These are phyloP conservation scores for Mycena filopes DNA, from an alignment of 768 basidiomycete genomes.

Conservation along the genomic window DNA sequence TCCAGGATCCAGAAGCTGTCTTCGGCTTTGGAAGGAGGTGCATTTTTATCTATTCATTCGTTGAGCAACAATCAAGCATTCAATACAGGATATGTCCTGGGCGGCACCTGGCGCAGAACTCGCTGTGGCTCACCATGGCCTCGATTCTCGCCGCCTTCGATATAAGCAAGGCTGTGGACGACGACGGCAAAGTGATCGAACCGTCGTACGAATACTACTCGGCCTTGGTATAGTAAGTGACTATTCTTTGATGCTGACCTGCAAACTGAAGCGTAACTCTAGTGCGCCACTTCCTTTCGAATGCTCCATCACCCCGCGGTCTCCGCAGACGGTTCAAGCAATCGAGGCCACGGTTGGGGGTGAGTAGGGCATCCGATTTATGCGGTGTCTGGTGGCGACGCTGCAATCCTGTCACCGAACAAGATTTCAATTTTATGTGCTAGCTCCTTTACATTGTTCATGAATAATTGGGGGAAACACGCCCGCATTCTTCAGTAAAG, in stretches of 20 bases:
- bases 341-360: neutral
- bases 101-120: slow-evolving; percentile 44
- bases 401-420: too few species aligned
- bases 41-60: neutral
- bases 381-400: too few species aligned
- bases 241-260: too few species aligned
- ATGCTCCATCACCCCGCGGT: slow-evolving; percentile 3
- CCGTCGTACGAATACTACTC: slow-evolving; percentile 30
- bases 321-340: neutral
- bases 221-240: neutral
- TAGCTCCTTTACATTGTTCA: too few species aligned
- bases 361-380: too few species aligned
- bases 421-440: too few species aligned
- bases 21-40: slow-evolving; percentile 51
- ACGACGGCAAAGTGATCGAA: slow-evolving; percentile 48
- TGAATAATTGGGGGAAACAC: too few species aligned
- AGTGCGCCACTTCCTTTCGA: neutral
- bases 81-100: slow-evolving; percentile 29
- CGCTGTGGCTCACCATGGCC: slow-evolving; percentile 49
- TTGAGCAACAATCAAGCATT: neutral
- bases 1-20: slow-evolving; percentile 36
- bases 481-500: too few species aligned
- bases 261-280: too few species aligned
- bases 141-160: slow-evolving; percentile 50
- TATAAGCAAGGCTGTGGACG: slow-evolving; percentile 48